Evolutionary conservation across 805 yeast genomes (phyloP), one percentile per base, ranked within the genome.

Genomic region (Candida verbasci): DNA sequence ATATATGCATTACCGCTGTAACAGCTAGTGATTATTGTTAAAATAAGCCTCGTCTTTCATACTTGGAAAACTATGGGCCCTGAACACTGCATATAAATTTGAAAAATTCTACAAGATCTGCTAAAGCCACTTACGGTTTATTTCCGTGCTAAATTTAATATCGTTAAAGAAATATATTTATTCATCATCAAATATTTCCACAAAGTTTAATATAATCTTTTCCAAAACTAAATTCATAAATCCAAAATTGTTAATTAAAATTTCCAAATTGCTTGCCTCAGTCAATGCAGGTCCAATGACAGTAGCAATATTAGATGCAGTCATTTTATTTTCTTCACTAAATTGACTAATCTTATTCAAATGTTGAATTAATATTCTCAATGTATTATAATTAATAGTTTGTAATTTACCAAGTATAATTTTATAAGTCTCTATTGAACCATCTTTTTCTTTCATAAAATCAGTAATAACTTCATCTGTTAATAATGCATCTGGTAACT

Each of bases 271-370:
- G 42, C 76, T 65, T 10, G 79, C 78, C 44, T 76, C 81, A 4
- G 78, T 74, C 37, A 76, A 65, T 3, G 78, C 74, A 1, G 81
- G 81, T 1, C 80, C 81, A 44, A 91, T 82, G 6, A 91, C 96
- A 38, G 94, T 91, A 4, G 96, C 95, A 50, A 91, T 62, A 53
- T 91, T 91, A 1, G 87, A 80, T 3, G 95, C 77, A 38, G 82
- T 86, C 97, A 91, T 91, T 55, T 80, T 80, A 61, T 91, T 91
- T 31, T 62, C 63, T 9, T 74, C 79, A 30, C 81, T 79, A 50
- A 78, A 79, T 40, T 72, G 72, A 37, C 83, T 80, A 17, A 91
- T 81, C 45, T 71, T 72, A 45, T 73, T 68, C 63, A 89, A 70
- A 62, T 89, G 97, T 29, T 68, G 61, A 25, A 83, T 68, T 37